Evolutionary conservation across 352 stramenopile genomes (phyloP), one percentile per base, ranked within the genome.

Genomic region (Phytophthora macrochlamydospora): DNA sequence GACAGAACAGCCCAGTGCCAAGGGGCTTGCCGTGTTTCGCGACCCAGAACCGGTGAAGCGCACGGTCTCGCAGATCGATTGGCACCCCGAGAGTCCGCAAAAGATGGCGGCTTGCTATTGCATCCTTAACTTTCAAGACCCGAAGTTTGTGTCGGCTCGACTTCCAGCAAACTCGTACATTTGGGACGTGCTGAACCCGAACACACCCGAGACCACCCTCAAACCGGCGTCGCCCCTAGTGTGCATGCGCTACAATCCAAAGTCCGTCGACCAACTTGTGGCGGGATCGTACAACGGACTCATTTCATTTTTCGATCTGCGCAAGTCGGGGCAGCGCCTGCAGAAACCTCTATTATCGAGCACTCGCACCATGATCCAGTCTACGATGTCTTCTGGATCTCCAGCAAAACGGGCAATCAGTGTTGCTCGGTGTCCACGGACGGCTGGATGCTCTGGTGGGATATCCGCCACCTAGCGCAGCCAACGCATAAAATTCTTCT

Each of bases 41-140:
- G 97, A 99, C 71, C 93, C 96, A 7, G 94, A 97, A 65, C 67
- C 81, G 7, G 85, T 98, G 14, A 98, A 98, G 51, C 88, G 97
- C 35, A 98, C 96, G 50, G 94, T 97, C 32, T 98, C 92, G 48
- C 97, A 93, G 65, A 98, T 99, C 73, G 95, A 99, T 69, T 99
- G 97, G 97, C 95, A 99, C 67, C 97, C 97, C 0, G 97, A 99
- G 63, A 93, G 88, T n/a, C 87, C 91, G 12, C 87, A 96, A 51
- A 98, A 98, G 67, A 96, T 99, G 72, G 97, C 97, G 8, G 97
- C 98, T n/a, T 98, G 96, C 32, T 99, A 99, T 73, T 97, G 91
- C 54, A 95, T 98, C 51, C 81, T 98, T 31, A 96, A 94, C 63
- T 99, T 99, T 64, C 96, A 99, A 71, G 97, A 99, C 65, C 86